phyloP scores from a whole-genome alignment of 352 stramenopile genomes.

The Pseudoperonospora humuli region DNA sequence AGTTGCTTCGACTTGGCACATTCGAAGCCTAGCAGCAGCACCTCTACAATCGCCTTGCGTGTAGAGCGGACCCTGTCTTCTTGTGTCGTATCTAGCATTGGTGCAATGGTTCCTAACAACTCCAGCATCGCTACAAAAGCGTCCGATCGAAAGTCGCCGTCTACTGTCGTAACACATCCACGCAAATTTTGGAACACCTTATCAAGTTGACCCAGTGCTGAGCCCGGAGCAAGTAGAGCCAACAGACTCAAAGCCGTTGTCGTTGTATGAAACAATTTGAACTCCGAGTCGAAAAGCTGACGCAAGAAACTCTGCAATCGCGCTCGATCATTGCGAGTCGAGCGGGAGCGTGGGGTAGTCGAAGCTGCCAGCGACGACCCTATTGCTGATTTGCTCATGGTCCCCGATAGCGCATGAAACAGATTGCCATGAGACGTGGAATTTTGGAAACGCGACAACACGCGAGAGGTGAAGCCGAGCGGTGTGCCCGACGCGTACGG shows the following conservation, averaged over 20 bases:
- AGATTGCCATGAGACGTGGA: constrained; percentile 41
- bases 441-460: constrained; percentile 65
- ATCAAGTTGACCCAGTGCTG: constrained; percentile 31
- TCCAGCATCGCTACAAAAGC: constrained; percentile 53
- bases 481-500: constrained; percentile 14
- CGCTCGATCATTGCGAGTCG: constrained; percentile 23
- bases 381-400: constrained; percentile 20
- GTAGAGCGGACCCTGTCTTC: constrained; percentile 16
- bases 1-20: constrained; percentile 49
- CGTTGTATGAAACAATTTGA: constrained; percentile 45
- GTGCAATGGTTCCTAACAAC: constrained; percentile 47
- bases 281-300: constrained; percentile 53
- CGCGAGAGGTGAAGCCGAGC: constrained; percentile 56
- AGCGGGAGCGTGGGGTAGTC: constrained; percentile 7
- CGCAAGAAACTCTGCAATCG: constrained; percentile 34
- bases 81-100: constrained; percentile 11
- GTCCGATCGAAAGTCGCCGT: constrained; percentile 61
- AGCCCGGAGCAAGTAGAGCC: constrained; percentile 33
- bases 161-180: constrained; percentile 46
- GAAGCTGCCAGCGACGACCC: not conserved
- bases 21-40: constrained; percentile 51
- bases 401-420: constrained; percentile 46
- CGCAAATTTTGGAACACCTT: constrained; percentile 30
- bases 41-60: constrained; percentile 29
- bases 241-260: constrained; percentile 54